Conservation (phyloP, 768 basidiomycete species). For the Tremella yokohamensis region DNA sequence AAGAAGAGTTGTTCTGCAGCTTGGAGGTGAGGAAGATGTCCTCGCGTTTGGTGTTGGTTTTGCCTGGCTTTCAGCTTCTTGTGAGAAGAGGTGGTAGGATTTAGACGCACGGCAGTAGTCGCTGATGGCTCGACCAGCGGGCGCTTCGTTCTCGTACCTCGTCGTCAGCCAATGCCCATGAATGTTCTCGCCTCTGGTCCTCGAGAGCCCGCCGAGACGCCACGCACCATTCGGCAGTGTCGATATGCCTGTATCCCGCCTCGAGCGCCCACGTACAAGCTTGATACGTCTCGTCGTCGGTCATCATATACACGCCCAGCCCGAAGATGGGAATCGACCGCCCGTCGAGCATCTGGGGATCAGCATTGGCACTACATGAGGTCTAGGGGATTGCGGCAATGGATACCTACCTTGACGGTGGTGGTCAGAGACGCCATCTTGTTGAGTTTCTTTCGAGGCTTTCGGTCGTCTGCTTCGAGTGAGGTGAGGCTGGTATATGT, state of each 20-base stretch:
- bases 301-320: constrained; percentile 64
- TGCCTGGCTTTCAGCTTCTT: constrained; percentile 14
- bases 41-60: constrained; percentile 55
- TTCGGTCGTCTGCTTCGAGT: too few relatives aligned
- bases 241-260: constrained; percentile 67
- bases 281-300: constrained; percentile 59
- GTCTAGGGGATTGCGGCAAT: background rate
- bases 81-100: background rate
- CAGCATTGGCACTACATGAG: too few relatives aligned
- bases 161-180: constrained; percentile 54
- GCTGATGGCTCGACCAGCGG: constrained; percentile 62
- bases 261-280: constrained; percentile 64
- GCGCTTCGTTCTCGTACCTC: constrained; percentile 65
- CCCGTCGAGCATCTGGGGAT: constrained; percentile 57
- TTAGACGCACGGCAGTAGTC: constrained; percentile 39
- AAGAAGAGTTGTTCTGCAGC: constrained; percentile 60
- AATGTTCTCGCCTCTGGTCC: background rate
- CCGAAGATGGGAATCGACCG: constrained; percentile 61
- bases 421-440: background rate
- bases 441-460: too few relatives aligned
- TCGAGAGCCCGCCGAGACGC: constrained; percentile 49
- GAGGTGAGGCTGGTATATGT: too few relatives aligned
- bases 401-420: background rate
- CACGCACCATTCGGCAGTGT: constrained; percentile 53
- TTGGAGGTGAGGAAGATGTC: constrained; percentile 71